Base-by-base conservation (phyloP, 108 stramenopile species). In the Schizochytrium sp. region DNA sequence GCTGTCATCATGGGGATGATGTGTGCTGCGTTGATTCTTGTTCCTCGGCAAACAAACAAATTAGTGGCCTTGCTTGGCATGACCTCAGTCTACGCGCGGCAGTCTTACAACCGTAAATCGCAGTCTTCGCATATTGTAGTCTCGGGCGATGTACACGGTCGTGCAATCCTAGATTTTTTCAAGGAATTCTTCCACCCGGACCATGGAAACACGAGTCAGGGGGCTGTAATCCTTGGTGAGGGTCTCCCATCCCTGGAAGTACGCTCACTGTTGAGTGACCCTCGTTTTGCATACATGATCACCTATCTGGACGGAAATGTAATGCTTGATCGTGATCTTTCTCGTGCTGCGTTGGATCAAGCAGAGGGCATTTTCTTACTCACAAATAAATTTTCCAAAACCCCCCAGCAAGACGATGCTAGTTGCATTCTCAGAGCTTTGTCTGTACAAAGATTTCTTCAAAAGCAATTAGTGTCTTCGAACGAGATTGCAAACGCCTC, bases 221-320 rank as follows among this genome's bases (percentile, higher is more conserved):
- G 46, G 53, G 76, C 76, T 8, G 89, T 89, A 8, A 72, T 89
- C 53, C 38, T 89, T 13, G 89, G 72, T 3, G 56, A 46, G 17
- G 87, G 83, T 3, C 60, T 46, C 3, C 83, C 89, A 4, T 61
- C 87, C 44, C 61, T 61, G 28, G 57, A 89, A 53, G 42, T 89
- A 3, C 57, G 38, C 41, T 69, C 19, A 4, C 46, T 88, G 61
- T 64, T 88, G 5, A 46, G 46, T 17, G 41, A 61, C 88, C 88
- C 89, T 10, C 55, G 56, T 17, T 87, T 56, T 47, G 58, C 76
- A 47, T 17, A 47, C 12, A 72, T 72, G 76, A 40, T 87, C 15
- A 87, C 83, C 17, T 89, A 89, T 56, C 61, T 89, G 57, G 89
- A 89, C n/a, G 89, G 89, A 4, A 87, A 7, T 46, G 87, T 87